Conservation (phyloP, 75 land plant species). For the Picea glauca region DNA sequence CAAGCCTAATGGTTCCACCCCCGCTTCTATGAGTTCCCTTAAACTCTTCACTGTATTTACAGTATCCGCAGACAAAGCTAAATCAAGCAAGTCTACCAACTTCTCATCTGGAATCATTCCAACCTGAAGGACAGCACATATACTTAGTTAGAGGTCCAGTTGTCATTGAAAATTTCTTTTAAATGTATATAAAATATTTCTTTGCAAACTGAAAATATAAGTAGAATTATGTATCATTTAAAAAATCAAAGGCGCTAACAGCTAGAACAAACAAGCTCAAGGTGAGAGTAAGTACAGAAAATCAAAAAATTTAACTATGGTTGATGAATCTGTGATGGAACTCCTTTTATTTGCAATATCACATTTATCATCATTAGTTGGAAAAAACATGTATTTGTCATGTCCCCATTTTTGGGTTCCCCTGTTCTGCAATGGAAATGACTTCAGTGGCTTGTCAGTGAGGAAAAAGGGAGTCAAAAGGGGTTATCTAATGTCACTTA, state of each 20-base stretch:
- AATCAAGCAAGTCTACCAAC: slow-evolving; percentile 83
- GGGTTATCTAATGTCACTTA: too few species aligned
- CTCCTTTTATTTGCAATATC: not conserved
- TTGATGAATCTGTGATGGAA: not conserved
- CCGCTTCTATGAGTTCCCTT: slow-evolving; percentile 75
- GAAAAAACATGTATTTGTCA: not conserved
- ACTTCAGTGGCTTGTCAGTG: too few species aligned
- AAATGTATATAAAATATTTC: not conserved
- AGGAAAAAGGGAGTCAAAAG: too few species aligned
- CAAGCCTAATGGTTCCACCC: slow-evolving; percentile 81
- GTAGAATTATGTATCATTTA: not conserved
- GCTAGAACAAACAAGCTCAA: not conserved
- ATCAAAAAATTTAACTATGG: not conserved
- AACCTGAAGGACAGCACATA: slow-evolving; percentile 34
- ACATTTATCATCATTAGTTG: not conserved
- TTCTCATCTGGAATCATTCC: slow-evolving; percentile 87
- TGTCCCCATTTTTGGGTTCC: too few species aligned
- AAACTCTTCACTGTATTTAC: slow-evolving; percentile 71
- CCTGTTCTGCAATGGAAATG: too few species aligned
- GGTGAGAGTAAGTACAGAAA: not conserved
- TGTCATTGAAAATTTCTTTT: not conserved
- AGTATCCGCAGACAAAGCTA: slow-evolving; percentile 84
- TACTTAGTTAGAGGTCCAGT: not conserved
- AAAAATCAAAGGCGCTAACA: not conserved
- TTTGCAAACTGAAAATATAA: not conserved